phyloP scores from a whole-genome alignment of 176 grass and related monocot genomes.

The Secale cereale region DNA sequence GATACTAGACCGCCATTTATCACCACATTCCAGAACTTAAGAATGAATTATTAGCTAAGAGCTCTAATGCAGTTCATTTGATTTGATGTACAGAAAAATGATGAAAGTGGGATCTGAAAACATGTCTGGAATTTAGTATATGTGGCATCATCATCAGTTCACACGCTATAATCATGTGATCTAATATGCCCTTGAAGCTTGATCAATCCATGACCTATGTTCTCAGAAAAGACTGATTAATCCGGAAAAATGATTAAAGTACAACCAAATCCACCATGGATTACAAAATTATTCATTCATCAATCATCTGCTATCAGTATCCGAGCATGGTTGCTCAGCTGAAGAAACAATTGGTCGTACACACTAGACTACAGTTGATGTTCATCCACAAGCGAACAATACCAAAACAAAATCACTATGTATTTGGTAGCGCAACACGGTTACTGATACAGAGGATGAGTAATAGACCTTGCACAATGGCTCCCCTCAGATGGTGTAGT shows the following conservation, averaged over 20 bases:
- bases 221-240: background rate
- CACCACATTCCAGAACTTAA: background rate
- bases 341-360: conserved; percentile 18
- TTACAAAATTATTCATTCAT: conserved; percentile 19
- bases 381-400: background rate
- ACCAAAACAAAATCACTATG: background rate
- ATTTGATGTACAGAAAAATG: background rate
- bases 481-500: conserved; percentile 62
- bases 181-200: background rate
- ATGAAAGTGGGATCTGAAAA: background rate
- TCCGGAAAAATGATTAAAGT: background rate
- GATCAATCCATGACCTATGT: background rate
- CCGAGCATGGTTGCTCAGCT: background rate
- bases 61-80: background rate
- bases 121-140: background rate
- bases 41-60: background rate
- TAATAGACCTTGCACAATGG: conserved; percentile 23
- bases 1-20: background rate
- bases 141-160: conserved; percentile 4
- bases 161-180: background rate
- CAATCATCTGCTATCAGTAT: background rate
- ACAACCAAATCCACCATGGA: background rate
- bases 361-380: conserved; percentile 8
- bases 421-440: background rate
- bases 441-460: conserved; percentile 18